Evolutionary conservation across 2,329 filamentous ascomycete species (phyloP).

Genomic region (Emydomyces testavorans): DNA sequence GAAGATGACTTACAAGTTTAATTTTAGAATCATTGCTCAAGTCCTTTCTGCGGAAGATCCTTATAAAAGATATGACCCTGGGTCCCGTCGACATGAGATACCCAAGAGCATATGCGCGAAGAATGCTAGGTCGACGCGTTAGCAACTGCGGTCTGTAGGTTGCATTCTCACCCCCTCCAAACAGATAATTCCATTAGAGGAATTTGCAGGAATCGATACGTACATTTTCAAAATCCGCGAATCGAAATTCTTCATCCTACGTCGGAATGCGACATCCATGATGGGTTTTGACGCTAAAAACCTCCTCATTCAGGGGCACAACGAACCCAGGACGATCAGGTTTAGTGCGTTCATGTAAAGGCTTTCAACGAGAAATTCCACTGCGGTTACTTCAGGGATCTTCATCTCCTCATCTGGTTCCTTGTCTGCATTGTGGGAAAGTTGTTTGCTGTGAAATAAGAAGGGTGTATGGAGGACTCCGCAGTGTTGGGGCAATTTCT

Average conservation of each 20-base stretch:
- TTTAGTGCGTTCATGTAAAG: constrained; percentile 12
- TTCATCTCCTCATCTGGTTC: constrained; percentile 6
- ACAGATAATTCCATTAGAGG: not conserved
- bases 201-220: constrained; percentile 1
- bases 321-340: not conserved
- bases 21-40: constrained; percentile 26
- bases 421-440: not conserved
- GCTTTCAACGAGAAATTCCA: too few species aligned
- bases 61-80: constrained; percentile 32
- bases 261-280: constrained; percentile 2
- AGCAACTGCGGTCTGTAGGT: constrained; percentile 1
- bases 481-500: too few species aligned
- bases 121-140: constrained; percentile 19
- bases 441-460: too few species aligned
- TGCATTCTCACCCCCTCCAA: not conserved
- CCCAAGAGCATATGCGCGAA: constrained; percentile 40
- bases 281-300: not conserved
- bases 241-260: constrained; percentile 4
- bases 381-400: constrained; percentile 4
- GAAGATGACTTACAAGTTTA: constrained; percentile 27
- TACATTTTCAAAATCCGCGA: constrained; percentile 15
- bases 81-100: constrained; percentile 40
- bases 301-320: constrained; percentile 1
- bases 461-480: too few species aligned
- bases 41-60: constrained; percentile 26